These are phyloP conservation scores for Wickerhamomyces queroliae DNA, from an alignment of 805 yeast species.

Conservation along the genomic window DNA sequence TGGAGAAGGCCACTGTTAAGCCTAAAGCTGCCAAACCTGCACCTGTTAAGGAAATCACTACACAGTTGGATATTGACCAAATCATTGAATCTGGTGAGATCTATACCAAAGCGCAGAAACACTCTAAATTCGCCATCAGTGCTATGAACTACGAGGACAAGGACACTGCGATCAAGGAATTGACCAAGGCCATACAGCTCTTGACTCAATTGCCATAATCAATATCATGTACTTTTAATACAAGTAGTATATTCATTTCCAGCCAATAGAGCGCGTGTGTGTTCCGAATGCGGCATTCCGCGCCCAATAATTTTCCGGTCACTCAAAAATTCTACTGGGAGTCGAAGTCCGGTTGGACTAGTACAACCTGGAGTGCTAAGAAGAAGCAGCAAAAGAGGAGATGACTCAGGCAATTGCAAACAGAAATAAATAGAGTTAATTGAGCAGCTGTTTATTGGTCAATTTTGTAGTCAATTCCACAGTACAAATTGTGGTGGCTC, in stretches of 20 bases:
- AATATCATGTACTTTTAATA: neutral
- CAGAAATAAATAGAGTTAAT: too few relatives aligned
- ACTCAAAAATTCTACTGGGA: too few relatives aligned
- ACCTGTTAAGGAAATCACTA: neutral
- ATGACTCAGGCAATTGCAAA: too few relatives aligned
- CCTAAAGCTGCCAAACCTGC: neutral
- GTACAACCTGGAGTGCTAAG: too few relatives aligned
- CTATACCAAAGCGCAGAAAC: conserved; percentile 57
- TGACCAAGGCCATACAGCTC: conserved; percentile 46
- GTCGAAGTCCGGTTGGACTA: too few relatives aligned
- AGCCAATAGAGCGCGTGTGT: neutral
- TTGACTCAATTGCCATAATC: conserved; percentile 9
- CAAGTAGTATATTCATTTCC: too few relatives aligned
- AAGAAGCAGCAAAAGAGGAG: too few relatives aligned
- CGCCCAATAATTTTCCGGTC: too few relatives aligned
- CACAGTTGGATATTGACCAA: conserved; percentile 28
- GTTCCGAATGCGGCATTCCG: neutral
- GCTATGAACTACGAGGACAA: conserved; percentile 76
- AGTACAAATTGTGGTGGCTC: too few relatives aligned
- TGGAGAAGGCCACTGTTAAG: neutral
- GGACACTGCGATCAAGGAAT: conserved; percentile 59
- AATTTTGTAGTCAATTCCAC: too few relatives aligned
- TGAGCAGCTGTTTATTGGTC: too few relatives aligned
- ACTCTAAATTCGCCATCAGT: conserved; percentile 70
- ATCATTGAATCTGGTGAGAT: conserved; percentile 51